Conservation (phyloP, 106 monocot genomes). For the Agapanthus africanus region DNA sequence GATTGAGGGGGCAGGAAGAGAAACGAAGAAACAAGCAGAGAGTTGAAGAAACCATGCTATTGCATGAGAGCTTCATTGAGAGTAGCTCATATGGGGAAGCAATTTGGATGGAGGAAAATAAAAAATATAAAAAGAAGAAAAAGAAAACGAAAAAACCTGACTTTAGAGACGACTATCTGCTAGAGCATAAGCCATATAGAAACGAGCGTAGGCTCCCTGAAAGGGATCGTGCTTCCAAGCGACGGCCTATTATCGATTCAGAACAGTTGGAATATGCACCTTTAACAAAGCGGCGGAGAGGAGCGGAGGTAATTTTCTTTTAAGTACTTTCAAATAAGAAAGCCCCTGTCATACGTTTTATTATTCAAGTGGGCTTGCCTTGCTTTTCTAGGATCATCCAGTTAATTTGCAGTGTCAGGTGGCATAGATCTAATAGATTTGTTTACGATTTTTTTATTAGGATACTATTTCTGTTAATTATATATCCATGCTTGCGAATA, state of each 20-base stretch:
- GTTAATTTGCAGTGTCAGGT: background rate
- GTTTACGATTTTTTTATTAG: background rate
- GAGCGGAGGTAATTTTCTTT: slow-evolving; percentile 69
- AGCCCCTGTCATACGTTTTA: background rate
- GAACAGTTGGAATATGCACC: slow-evolving; percentile 45
- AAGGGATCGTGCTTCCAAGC: slow-evolving; percentile 64
- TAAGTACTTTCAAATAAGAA: background rate
- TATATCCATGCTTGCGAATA: background rate
- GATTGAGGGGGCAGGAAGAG: slow-evolving; percentile 33
- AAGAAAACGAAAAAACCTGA: slow-evolving; percentile 73
- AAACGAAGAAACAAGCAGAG: slow-evolving; percentile 37
- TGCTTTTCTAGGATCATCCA: background rate
- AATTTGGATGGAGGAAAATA: slow-evolving; percentile 28
- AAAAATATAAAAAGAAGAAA: slow-evolving; percentile 43
- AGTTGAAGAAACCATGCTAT: slow-evolving; percentile 37
- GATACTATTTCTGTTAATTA: background rate
- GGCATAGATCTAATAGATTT: background rate
- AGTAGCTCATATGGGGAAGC: slow-evolving; percentile 43
- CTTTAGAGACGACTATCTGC: slow-evolving; percentile 64
- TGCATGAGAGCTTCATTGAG: slow-evolving; percentile 40
- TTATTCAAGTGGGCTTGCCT: background rate
- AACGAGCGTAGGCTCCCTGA: slow-evolving; percentile 70
- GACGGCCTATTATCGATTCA: slow-evolving; percentile 41
- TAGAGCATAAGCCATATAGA: slow-evolving; percentile 52
- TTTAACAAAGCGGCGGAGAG: slow-evolving; percentile 66